Evolutionary conservation across 2,329 filamentous ascomycete species (phyloP), one percentile per base, ranked within the genome.

Genomic region (Colletotrichum incanum): DNA sequence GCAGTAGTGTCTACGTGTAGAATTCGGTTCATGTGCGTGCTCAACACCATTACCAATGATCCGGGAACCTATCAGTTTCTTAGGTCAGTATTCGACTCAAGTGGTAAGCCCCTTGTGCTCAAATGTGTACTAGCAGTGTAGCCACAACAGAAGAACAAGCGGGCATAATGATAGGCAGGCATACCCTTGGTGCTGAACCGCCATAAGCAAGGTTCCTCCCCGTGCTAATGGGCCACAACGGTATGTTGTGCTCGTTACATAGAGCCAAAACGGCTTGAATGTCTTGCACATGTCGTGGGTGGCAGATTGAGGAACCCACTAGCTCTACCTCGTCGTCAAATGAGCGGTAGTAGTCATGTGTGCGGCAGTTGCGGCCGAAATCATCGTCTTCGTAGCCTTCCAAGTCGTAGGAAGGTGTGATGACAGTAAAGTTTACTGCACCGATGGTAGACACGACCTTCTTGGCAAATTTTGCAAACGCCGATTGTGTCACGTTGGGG

Each of bases 141-240:
- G 16, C 9, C 5, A 20, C 7, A 23, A 8, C n/a, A 2, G 11
- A 49, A 43, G 5, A 18, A 43, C 41, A 43, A 18, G 41, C 41
- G 5, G 18, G 16, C 5, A 7, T 5, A 4, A 45, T 18, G 3
- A n/a, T 45, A 26, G 3, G 2, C 26, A 23, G 12, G 18, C 63
- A 0, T 41, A 71, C 82, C 26, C 87, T 80, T 0, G 87, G 87
- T 0, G 86, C 87, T 12, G 86, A 85, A 18, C 87, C 87, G 20
- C 87, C 87, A 67, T 89, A 89, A 9, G 87, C 88, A 1, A 87
- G 80, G 70, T 88, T 87, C 34, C 85, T 78, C 0, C 86, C 85
- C 69, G 86, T 84, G 1, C 83, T 86, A 67, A 87, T 84, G n/a
- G 86, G 85, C 76, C 84, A 88, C 45, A 88, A 77, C 1, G 86